Base-by-base conservation (phyloP, 352 stramenopile species). In the Globisporangium nagaii region DNA sequence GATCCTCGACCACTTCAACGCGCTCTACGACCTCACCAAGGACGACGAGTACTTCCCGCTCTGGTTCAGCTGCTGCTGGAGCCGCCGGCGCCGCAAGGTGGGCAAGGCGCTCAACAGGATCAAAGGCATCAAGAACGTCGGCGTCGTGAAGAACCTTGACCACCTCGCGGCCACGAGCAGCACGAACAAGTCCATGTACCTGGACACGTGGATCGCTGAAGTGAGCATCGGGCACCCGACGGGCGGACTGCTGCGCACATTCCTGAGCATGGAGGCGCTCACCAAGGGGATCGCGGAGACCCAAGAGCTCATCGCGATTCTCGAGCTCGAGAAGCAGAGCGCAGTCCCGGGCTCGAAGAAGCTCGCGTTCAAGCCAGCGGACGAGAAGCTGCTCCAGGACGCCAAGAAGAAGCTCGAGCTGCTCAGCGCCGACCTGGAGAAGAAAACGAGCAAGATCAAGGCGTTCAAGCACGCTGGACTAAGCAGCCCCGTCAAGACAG, bases 191-290 rank as follows among this genome's bases (percentile, higher is more conserved):
- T 61, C 66, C 2, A 60, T 91, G 48, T 96, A 96, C 42, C 12
- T 93, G 3, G 70, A 75, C 41, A 86, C 76, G n/a, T 96, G 85
- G 87, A 78, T 96, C 32, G 86, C 84, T 7, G 85, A 96, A 60
- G 82, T 96, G 20, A 90, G 78, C 37, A 71, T 96, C 8, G 79
- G 74, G 19, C 78, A 84, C 32, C 81, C 86, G 4, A 93, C 84
- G 0, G 82, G 84, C 4, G 84, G 77, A 0, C 46, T 96, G 9
- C 60, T 96, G 24, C 57, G 70, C 5, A 85, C 70, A 6, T 95
- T 93, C 50, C 43, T 94, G 8, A 71, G 66, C 5, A 84, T 93
- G 69, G 79, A 93, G 57, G 68, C 64, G 17, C 60, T 93, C 1
- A 90, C 73, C 0, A 65, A 63, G 1, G 73, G 65, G 28, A 88